Evolutionary conservation across 148 eudicot genomes (phyloP), one percentile per base, ranked within the genome.

Genomic region (Spergularia marina): DNA sequence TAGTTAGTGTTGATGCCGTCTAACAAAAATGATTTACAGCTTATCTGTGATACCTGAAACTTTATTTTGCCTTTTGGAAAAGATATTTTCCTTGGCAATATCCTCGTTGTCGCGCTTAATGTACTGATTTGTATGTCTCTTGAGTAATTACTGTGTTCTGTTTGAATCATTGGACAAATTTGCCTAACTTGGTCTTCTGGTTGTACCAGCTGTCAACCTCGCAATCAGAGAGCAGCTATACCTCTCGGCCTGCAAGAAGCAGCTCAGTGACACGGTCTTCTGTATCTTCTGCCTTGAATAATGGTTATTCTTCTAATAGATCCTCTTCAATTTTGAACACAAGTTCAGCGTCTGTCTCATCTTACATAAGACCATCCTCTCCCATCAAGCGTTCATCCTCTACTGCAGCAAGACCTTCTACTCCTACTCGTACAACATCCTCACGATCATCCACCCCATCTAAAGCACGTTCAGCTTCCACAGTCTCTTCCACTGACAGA

Each of bases 281-380:
- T n/a, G 65, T 90, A 53, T 87, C 98, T 66, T 87, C 72, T 56
- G 82, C 82, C 16, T 88, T 83, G 30, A 87, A 82, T 82, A 87
- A 82, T 73, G 81, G 83, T 71, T 87, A 85, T 60, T 79, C 82
- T 76, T 92, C 94, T 56, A 88, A 85, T 62, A 89, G 90, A 84
- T 87, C 93, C 63, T 58, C 85, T 77, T 82, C 88, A 11, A 85
- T 95, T 81, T 91, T 95, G 52, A 95, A 92, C 83, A 92, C 98
- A 56, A 93, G 98, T 77, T 93, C 98, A 61, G 89, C 91, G 74
- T 93, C 98, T 39, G 97, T 93, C 56, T 95, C 97, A 68, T 95
- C 98, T 72, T 95, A 92, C 80, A 92, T 88, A 61, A 87, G 98
- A 80, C 94, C 97, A 57, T 84, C 97, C 73, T 86, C 97, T 70